Conservation (phyloP, 75 land plant genomes). For the Cryptomeria japonica region DNA sequence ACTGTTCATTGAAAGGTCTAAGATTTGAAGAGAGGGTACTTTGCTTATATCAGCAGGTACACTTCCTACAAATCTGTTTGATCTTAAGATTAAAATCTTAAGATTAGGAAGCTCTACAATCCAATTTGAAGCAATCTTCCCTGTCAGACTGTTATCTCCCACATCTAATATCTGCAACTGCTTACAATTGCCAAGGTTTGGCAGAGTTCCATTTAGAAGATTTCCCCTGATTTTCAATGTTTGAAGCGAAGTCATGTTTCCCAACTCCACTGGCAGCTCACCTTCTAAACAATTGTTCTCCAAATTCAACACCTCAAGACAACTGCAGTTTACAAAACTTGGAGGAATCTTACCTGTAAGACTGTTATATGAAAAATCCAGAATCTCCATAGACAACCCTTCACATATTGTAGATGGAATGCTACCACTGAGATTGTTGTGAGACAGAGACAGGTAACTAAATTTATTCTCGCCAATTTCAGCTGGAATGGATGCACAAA, state of each 20-base stretch:
- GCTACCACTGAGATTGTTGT: conserved; percentile 29
- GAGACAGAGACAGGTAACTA: conserved; percentile 27
- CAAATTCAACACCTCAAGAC: conserved; percentile 30
- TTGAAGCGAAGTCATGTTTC: background rate
- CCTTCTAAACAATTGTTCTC: conserved; percentile 39
- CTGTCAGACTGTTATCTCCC: background rate
- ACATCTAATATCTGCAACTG: background rate
- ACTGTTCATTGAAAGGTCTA: background rate
- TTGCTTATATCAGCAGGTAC: background rate
- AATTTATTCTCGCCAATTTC: background rate
- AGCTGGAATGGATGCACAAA: conserved; percentile 17
- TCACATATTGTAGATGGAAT: conserved; percentile 47
- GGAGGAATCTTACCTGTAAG: conserved; percentile 35
- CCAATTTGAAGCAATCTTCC: background rate
- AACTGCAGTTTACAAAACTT: conserved; percentile 3
- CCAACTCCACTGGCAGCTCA: conserved; percentile 28
- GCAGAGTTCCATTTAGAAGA: background rate
- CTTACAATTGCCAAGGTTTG: background rate
- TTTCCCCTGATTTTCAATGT: background rate
- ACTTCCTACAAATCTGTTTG: background rate
- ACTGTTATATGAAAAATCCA: conserved; percentile 39
- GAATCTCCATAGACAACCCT: conserved; percentile 12
- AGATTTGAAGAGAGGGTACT: background rate
- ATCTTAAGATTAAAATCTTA: background rate
- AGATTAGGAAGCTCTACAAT: background rate